Percentiles rank a stretch among this genome's conserved stretches.
Conservation (phyloP, 495 filamentous ascomycete species). For the Amphirosellinia nigrospora region DNA sequence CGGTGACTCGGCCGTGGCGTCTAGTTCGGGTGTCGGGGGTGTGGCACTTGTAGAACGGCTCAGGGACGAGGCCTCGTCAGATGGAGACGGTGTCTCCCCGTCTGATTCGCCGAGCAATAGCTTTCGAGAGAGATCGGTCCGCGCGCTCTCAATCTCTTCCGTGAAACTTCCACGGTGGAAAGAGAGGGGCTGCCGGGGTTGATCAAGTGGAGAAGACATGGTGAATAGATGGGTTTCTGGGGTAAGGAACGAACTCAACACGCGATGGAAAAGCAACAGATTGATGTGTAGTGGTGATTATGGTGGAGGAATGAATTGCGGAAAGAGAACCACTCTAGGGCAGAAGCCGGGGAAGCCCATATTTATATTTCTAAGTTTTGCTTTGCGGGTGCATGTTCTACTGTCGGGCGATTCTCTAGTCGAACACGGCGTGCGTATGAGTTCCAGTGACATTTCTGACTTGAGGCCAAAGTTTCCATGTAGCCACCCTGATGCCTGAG, state of each 20-base stretch:
- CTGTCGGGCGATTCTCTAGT: conserved; percentile 25
- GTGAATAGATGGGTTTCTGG: conserved; percentile 24
- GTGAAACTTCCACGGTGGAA: conserved; percentile 41
- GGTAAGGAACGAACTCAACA: conserved; percentile 45
- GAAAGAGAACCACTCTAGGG: conserved; percentile 6
- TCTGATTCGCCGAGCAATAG: conserved; percentile 31
- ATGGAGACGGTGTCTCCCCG: conserved; percentile 26
- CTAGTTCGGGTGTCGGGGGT: conserved; percentile 33
- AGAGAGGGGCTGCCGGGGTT: conserved; percentile 33
- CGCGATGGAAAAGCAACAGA: conserved; percentile 37
- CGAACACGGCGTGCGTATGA: conserved; percentile 21
- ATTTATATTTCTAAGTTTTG: conserved; percentile 31
- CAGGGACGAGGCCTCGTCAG: conserved; percentile 35
- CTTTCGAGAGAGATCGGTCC: conserved; percentile 40
- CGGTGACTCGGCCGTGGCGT: conserved; percentile 37
- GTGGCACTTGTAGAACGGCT: conserved; percentile 37
- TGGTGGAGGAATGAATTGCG: conserved; percentile 21
- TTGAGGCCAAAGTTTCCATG: conserved; percentile 13
- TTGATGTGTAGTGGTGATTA: conserved; percentile 20
- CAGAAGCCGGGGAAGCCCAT: conserved; percentile 27
- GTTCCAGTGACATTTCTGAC: conserved; percentile 13
- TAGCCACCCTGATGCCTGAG: conserved; percentile 18
- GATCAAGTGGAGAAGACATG: conserved; percentile 37
- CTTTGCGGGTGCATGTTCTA: neutral
- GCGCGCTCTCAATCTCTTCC: conserved; percentile 39